Conservation (phyloP, 73 alveolate genomes). For the Symbiodinium natans region DNA sequence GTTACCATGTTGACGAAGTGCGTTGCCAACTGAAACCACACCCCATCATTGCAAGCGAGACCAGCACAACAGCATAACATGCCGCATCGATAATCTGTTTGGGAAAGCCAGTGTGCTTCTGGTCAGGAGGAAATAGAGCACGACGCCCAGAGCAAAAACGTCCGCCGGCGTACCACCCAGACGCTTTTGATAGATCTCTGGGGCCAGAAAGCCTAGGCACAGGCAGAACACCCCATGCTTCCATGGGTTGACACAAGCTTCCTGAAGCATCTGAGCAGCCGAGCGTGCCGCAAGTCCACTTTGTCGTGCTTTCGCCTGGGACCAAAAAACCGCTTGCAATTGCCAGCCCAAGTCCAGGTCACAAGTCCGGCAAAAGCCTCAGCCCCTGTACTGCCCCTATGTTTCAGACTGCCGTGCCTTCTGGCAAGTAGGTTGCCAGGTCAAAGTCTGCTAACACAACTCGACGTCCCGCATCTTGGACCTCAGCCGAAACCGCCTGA, state of each 20-base stretch:
- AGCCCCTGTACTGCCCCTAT: too few species aligned
- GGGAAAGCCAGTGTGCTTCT: neutral
- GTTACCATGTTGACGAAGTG: too few species aligned
- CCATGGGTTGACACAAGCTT: too few species aligned
- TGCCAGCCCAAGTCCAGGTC: too few species aligned
- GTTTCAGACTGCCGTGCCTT: neutral
- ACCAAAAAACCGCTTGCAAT: too few species aligned
- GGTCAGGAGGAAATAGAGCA: neutral
- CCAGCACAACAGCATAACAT: too few species aligned
- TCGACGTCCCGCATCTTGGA: neutral
- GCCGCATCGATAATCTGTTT: too few species aligned
- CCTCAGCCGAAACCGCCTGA: too few species aligned
- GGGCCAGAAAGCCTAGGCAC: neutral
- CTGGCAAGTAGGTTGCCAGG: neutral
- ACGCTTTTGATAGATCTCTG: neutral
- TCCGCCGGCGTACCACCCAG: neutral
- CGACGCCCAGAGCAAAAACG: neutral
- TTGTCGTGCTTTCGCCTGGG: neutral
- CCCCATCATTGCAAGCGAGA: neutral
- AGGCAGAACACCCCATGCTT: too few species aligned
- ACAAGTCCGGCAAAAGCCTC: too few species aligned
- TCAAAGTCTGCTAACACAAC: neutral
- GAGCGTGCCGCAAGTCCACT: neutral
- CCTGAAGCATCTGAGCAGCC: too few species aligned
- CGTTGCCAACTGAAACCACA: too few species aligned